phyloP scores from a whole-genome alignment of 2,329 filamentous ascomycete species.

The Cyclaneusma minus region DNA sequence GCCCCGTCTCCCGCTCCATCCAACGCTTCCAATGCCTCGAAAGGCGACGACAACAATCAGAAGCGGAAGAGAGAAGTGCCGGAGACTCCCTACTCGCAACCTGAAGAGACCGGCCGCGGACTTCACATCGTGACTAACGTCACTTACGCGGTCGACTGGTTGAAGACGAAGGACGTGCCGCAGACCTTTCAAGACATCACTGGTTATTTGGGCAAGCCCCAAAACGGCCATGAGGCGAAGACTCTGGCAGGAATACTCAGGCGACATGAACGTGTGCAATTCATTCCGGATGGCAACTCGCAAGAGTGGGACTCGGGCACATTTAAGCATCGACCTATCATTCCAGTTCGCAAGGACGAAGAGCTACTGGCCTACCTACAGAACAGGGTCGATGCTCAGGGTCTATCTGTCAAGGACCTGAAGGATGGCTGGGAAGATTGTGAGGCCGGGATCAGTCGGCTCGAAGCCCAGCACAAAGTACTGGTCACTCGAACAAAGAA shows the following conservation, averaged over 20 bases:
- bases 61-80: slow-evolving; percentile 41
- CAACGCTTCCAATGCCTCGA: slow-evolving; percentile 31
- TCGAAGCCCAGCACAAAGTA: slow-evolving; percentile 67
- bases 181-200: slow-evolving; percentile 64
- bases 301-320: slow-evolving; percentile 53
- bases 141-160: slow-evolving; percentile 70
- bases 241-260: slow-evolving; percentile 54
- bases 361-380: slow-evolving; percentile 72
- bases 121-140: slow-evolving; percentile 76
- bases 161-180: slow-evolving; percentile 55
- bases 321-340: slow-evolving; percentile 74
- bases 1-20: slow-evolving; percentile 49
- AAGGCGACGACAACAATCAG: slow-evolving; percentile 41
- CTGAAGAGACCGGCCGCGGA: slow-evolving; percentile 59
- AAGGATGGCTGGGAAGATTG: slow-evolving; percentile 93
- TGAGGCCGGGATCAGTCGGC: slow-evolving; percentile 57
- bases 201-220: slow-evolving; percentile 60
- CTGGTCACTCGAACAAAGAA: slow-evolving; percentile 86
- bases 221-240: slow-evolving; percentile 44
- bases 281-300: slow-evolving; percentile 37
- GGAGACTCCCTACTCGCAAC: slow-evolving; percentile 56
- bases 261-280: slow-evolving; percentile 42
- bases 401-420: slow-evolving; percentile 73
- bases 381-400: slow-evolving; percentile 63
- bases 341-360: slow-evolving; percentile 64